Evolutionary conservation across 2,329 filamentous ascomycete species (phyloP), one percentile per base, ranked within the genome.

Genomic region (Didymella sp.): DNA sequence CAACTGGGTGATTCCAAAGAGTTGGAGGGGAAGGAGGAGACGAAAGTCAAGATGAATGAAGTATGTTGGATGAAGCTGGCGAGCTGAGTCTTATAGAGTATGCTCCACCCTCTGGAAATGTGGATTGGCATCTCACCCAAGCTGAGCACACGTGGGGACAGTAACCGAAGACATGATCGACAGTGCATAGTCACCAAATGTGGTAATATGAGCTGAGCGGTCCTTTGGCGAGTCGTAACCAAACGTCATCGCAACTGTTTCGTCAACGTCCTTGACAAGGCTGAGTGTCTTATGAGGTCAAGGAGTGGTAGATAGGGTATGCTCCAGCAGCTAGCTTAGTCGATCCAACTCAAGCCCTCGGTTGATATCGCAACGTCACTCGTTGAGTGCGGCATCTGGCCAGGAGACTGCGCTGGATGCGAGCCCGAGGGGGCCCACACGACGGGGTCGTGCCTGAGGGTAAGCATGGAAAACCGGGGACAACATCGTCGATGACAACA

Each of bases 401-500:
- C n/a, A 37, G 17, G 33, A 17, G 17, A 17, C 6, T 17, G 33
- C 33, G 33, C 33, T 37, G n/a, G n/a, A 37, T 37, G n/a, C 33
- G 33, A 37, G 33, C 33, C n/a, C n/a, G 28, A 27, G 15, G 13
- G 25, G 33, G 30, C 27, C 40, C 25, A 50, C 40, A 35, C 15
- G 27, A 27, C 27, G 33, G 21, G 22, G 19, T 17, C n/a, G 25
- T 35, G 15, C 17, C 27, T 41, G 21, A 12, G 9, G 27, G 8
- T 17, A 19, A 41, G 6, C 27, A 37, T 21, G 13, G 12, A 27
- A 42, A 31, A 22, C 30, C 21, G 27, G 33, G 12, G 21, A 41
- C 12, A n/a, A 8, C 12, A 47, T 48, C 35, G 54, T 43, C 54
- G 46, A 51, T 51, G 54, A 56, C 47, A 56, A 56, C 33, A 41